Evolutionary conservation across 805 yeast genomes (phyloP), one percentile per base, ranked within the genome.

Genomic region (Candida mattraensis): DNA sequence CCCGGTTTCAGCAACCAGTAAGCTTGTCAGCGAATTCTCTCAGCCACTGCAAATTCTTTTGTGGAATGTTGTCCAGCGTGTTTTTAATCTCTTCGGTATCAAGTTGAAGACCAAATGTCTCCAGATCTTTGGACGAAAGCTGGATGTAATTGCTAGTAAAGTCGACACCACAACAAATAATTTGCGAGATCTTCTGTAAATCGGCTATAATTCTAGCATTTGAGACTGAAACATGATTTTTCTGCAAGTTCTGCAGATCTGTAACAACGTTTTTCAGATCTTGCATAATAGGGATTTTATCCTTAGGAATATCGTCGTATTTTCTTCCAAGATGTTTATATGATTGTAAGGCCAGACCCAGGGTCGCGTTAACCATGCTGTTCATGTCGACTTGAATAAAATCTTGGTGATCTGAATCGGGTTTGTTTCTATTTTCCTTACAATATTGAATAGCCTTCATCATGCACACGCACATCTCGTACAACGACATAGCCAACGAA

Each of bases 391-490:
- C 26, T 14, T 32, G 30, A 14, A 33, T 9, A 16, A 12, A n/a
- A 9, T 17, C 14, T 11, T 20, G 25, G n/a, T n/a, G n/a, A n/a
- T n/a, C n/a, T n/a, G n/a, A n/a, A n/a, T n/a, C n/a, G n/a, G n/a
- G n/a, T n/a, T n/a, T n/a, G n/a, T n/a, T n/a, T 30, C 39, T 25
- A 11, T n/a, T 10, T n/a, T 26, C 8, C 19, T 22, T 24, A n/a
- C n/a, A n/a, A n/a, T n/a, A n/a, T n/a, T n/a, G n/a, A 11, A 31
- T 30, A 26, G 14, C 37, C 20, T 26, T 40, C 31, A 35, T n/a
- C 23, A 43, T n/a, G 5, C 40, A 22, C 3, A 47, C 42, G 18
- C 45, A 43, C 3, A 45, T 3, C 23, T 53, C 54, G 24, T 53
- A 50, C 5, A 48, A 30, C 8, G 47, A 39, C 35, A 44, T 35